Evolutionary conservation across 2,329 filamentous ascomycete genomes (phyloP), one percentile per base, ranked within the genome.

Genomic region (Stagonosporopsis chrysanthemi): DNA sequence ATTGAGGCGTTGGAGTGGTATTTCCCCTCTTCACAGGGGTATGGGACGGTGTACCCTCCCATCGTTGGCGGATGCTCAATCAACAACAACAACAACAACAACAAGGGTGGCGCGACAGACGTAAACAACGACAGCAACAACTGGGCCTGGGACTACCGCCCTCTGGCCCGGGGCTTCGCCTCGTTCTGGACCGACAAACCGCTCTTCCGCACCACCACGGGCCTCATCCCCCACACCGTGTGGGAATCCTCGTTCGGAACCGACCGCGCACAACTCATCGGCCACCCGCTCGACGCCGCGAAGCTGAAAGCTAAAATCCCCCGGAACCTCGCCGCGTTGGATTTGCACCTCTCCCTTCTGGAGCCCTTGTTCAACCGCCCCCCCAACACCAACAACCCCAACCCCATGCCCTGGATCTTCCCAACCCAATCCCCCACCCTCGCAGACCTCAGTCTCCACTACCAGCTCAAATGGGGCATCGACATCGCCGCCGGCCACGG

Each of bases 131-230:
- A 1, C 22, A 63, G 4, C n/a, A n/a, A n/a, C 6, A 11, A 29
- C 9, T 73, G 70, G 35, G 69, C 69, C 1, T 69, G 76, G 64
- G 60, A 62, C n/a, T 77, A 79, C 50, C 47, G 70, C 6, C 66
- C 68, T 0, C 52, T 79, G 2, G 76, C 73, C 4, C 62, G 77
- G n/a, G 75, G 76, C 0, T 77, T 79, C 33, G 73, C 77, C 2
- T 71, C 65, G n/a, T 78, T 78, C 58, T 79, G 77, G 77, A 74
- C 70, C 2, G 77, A 80, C 56, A 59, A 75, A 26, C 73, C 77
- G 0, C 59, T 79, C 5, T 79, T 79, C 62, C 68, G 77, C 15
- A 68, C 72, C 6, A 77, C 76, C 17, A 77, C 74, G 4, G 78
- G 78, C 4, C 64, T 80, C 1, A 79, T 80, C 44, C 78, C 78